phyloP scores from a whole-genome alignment of 202 grass and related monocot genomes.

The Brachypodium distachyon region DNA sequence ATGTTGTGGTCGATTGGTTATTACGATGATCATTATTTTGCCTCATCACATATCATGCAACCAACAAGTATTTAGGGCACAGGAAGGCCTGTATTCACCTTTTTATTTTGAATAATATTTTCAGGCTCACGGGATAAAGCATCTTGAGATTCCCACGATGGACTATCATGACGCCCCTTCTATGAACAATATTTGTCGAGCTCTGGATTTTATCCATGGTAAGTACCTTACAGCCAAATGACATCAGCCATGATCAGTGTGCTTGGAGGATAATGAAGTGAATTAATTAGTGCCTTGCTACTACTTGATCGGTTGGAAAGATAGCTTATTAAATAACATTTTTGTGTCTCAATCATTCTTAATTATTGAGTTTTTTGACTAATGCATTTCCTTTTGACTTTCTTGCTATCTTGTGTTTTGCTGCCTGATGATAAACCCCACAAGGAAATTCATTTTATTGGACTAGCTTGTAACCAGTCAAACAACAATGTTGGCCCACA shows the following conservation, averaged over 20 bases:
- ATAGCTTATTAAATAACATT: not conserved
- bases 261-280: not conserved
- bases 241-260: not conserved
- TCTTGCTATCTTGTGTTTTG: not conserved
- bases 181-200: conserved; percentile 41
- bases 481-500: not conserved
- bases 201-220: conserved; percentile 80
- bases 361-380: not conserved
- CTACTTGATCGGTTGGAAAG: not conserved
- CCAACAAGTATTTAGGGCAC: not conserved
- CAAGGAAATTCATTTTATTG: not conserved
- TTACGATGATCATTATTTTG: not conserved
- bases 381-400: not conserved
- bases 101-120: conserved; percentile 16
- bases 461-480: not conserved
- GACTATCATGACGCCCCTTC: conserved; percentile 86
- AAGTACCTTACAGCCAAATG: conserved; percentile 28
- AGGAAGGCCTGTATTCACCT: not conserved
- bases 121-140: conserved; percentile 58
- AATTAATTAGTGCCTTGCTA: not conserved
- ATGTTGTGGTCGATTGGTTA: not conserved
- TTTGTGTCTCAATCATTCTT: not conserved
- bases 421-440: not conserved
- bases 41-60: not conserved
- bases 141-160: conserved; percentile 79